Evolutionary conservation across 2,329 filamentous ascomycete species (phyloP), one percentile per base, ranked within the genome.

Genomic region (Xylariaceae sp.): DNA sequence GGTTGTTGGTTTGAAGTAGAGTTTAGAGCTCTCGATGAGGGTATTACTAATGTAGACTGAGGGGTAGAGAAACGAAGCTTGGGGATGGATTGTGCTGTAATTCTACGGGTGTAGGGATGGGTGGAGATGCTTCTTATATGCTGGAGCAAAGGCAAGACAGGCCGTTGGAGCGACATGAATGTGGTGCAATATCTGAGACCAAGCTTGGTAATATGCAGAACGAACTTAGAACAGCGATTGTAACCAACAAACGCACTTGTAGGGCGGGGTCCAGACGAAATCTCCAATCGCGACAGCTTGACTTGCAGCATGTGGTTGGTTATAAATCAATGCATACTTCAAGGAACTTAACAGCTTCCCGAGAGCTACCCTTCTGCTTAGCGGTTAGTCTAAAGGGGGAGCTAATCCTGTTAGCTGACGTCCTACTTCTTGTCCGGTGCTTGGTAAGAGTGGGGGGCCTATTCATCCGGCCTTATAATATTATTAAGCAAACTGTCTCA

Each of bases 61-160:
- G 30, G 21, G 11, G 21, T 10, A 6, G 33, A 20, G 32, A 23
- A 33, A 21, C 20, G 37, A 7, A 15, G 10, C 8, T 7, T n/a
- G 23, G 7, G 15, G 10, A 16, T 27, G 4, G 44, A 9, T 13
- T 20, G 21, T 37, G 48, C 15, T 35, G 37, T 15, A 42, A 57
- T 18, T 1, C 27, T 23, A 32, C 15, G 58, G 56, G n/a, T 24
- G 30, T 33, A 44, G 43, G 52, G 40, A 50, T 37, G 58, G 53
- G 32, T 8, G 23, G 52, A 33, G 26, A 52, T 16, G 30, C 51
- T 45, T 60, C 58, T 67, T 67, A 66, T 65, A 66, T 36, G 48
- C 52, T 44, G 52, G 35, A 44, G 36, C 27, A 54, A 43, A 51
- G 54, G 8, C 30, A 44, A 43, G 35, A 58, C 45, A 35, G 45